Base-by-base conservation (phyloP, 306 rosid species). In the Cotoneaster glaucophyllus region DNA sequence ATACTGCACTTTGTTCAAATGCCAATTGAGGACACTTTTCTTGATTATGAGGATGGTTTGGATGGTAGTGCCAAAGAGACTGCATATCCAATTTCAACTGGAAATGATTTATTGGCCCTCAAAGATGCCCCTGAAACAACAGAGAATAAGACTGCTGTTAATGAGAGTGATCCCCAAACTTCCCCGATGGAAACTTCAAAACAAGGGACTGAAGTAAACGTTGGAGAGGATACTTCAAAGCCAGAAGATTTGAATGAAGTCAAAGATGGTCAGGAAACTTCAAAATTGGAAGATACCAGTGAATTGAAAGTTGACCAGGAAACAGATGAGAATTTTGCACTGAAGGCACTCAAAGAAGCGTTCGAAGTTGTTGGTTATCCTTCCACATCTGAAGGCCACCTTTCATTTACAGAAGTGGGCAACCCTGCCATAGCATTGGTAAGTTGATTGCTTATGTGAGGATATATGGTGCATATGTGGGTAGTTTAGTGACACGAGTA, bases 391-490 rank as follows among this genome's bases (percentile, higher is more conserved):
- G 98, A 88, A 63, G 80, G 85, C 70, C 87, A 90, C 25, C 85
- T 84, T 74, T 93, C 98, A 29, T 91, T 93, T 83, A 84, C 90
- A 57, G 96, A 87, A 85, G 93, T 88, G 70, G 98, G 97, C 67
- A 93, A 93, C 84, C 97, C 97, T 74, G 97, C 78, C 74, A 86
- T 93, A 93, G 90, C 98, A 83, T 75, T 93, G 96, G 98, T 93
- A 89, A 88, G 96, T 77, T 71, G 66, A 85, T 77, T 77, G 67
- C 77, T 64, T 74, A 53, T 17, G 56, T 53, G 29, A 8, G 56
- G 67, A 50, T 68, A 70, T 21, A 53, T 67, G 64, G 71, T 54
- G 50, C 74, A 74, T 74, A 52, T 12, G 43, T 28, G 13, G 65
- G 56, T 54, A 26, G 26, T 8, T 8, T 8, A 22, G 64, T 28